Percentiles rank a stretch among this genome's conserved stretches.
Evolutionary conservation across 2,329 filamentous ascomycete species (phyloP).

Genomic region (Aquanectria penicillioides): DNA sequence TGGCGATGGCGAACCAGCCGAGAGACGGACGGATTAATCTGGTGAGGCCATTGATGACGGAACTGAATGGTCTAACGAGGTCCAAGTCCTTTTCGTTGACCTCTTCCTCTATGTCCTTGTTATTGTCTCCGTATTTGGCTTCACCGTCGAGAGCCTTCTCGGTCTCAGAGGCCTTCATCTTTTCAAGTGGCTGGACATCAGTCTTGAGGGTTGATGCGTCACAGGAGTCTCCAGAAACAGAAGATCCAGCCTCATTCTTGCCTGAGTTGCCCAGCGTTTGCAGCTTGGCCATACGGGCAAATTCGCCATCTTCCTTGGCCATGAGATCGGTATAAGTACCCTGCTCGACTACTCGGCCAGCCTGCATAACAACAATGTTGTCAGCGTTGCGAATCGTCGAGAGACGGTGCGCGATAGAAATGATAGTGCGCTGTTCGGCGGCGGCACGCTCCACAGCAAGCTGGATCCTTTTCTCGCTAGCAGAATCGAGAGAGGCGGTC

Average conservation of each 20-base stretch:
- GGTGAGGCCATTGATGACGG: constrained; percentile 49
- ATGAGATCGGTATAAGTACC: constrained; percentile 71
- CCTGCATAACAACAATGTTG: constrained; percentile 72
- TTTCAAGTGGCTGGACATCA: constrained; percentile 21
- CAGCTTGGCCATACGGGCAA: constrained; percentile 60
- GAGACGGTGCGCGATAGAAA: constrained; percentile 72
- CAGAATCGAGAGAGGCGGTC: constrained; percentile 68
- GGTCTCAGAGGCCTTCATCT: constrained; percentile 16
- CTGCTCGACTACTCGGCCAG: constrained; percentile 69
- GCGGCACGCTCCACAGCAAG: constrained; percentile 53
- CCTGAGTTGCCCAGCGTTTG: constrained; percentile 49
- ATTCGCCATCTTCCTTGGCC: constrained; percentile 57
- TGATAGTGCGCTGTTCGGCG: constrained; percentile 66
- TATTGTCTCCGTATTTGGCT: not conserved
- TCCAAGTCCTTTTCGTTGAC: constrained; percentile 49
- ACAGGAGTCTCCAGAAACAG: constrained; percentile 38
- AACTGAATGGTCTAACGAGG: constrained; percentile 48
- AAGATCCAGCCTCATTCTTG: constrained; percentile 39
- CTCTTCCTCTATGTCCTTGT: constrained; percentile 35
- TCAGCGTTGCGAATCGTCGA: constrained; percentile 72
- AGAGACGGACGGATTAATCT: constrained; percentile 51
- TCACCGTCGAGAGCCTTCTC: constrained; percentile 9
- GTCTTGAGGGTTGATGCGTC: constrained; percentile 25
- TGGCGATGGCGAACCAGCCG: constrained; percentile 50
- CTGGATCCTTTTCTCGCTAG: constrained; percentile 65